Conservation (phyloP, 2,329 filamentous ascomycete species). For the Neocucurbitaria cava region DNA sequence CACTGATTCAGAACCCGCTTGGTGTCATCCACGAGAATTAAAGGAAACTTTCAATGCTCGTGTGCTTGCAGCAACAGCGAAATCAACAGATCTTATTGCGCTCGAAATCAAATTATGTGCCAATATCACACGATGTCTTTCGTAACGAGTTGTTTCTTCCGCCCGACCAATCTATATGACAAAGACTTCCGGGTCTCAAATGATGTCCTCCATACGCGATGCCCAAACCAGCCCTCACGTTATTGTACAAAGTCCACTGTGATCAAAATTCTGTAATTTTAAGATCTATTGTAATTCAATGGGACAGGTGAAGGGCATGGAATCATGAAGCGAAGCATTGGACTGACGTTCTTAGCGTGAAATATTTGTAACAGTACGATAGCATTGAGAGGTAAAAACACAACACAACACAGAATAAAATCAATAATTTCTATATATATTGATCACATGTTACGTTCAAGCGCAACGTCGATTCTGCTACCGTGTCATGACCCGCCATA, state of each 20-base stretch:
- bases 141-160: neutral
- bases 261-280: neutral
- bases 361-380: neutral
- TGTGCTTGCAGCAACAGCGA: slow-evolving; percentile 15
- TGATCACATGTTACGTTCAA: neutral
- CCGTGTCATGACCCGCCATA: too few relatives aligned
- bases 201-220: slow-evolving; percentile 1
- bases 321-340: neutral
- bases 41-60: too few relatives aligned
- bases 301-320: too few relatives aligned
- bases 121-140: neutral
- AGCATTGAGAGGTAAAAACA: neutral
- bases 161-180: neutral
- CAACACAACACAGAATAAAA: neutral
- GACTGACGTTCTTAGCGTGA: neutral
- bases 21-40: too few relatives aligned
- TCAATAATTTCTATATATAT: neutral
- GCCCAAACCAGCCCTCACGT: slow-evolving; percentile 5
- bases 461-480: too few relatives aligned
- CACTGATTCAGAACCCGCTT: too few relatives aligned
- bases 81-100: slow-evolving; percentile 25
- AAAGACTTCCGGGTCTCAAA: neutral
- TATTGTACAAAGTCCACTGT: neutral
- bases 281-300: neutral
- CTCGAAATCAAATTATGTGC: slow-evolving; percentile 17